phyloP scores from a whole-genome alignment of 495 filamentous ascomycete species.

The Pyrenula massariospora region DNA sequence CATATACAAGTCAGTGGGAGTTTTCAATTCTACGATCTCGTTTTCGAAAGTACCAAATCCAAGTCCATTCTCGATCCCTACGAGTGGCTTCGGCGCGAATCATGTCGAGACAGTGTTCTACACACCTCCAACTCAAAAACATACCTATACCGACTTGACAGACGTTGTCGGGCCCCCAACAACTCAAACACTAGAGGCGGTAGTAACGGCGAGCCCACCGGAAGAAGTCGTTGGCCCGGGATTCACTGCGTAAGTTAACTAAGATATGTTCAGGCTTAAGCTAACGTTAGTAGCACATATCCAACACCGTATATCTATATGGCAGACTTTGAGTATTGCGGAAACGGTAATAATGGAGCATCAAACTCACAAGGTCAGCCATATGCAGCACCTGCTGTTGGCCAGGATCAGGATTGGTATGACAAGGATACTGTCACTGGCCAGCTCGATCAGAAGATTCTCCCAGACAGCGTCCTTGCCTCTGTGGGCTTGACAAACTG shows the following conservation, averaged over 20 bases:
- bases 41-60: background rate
- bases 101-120: background rate
- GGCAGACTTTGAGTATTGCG: background rate
- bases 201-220: background rate
- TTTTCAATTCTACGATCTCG: background rate
- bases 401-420: background rate
- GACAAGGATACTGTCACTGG: background rate
- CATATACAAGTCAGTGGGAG: background rate
- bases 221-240: background rate
- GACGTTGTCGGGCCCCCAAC: background rate
- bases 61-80: background rate
- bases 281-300: background rate
- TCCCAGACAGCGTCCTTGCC: background rate
- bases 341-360: background rate
- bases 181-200: background rate
- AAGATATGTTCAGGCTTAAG: background rate
- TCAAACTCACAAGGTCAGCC: background rate
- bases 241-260: background rate
- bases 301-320: background rate
- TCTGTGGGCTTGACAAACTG: background rate
- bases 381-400: background rate
- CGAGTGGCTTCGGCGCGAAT: background rate
- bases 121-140: background rate
- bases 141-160: background rate
- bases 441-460: background rate